Evolutionary conservation across 192 early-diverging fungal genomes (phyloP).

Genomic region (Phlyctochytrium planicorne): DNA sequence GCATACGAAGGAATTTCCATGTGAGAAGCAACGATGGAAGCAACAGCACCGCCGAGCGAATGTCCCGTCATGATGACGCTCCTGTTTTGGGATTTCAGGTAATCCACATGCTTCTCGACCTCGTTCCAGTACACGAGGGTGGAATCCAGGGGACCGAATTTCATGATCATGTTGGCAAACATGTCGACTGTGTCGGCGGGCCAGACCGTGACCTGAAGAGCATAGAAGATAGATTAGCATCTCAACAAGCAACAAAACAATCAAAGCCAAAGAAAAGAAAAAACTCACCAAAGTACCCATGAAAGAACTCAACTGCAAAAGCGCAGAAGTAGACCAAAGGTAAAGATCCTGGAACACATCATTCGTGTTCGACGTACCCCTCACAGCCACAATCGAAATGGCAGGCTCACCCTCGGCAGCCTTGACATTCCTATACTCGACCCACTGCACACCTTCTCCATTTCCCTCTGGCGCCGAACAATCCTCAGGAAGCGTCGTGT

Average conservation of each 20-base stretch:
- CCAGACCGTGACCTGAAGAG: conserved; percentile 8
- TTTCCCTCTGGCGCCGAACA: not conserved
- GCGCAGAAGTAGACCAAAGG: conserved; percentile 6
- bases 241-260: not conserved
- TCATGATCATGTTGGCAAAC: conserved; percentile 12
- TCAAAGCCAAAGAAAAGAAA: not conserved
- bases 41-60: conserved; percentile 18
- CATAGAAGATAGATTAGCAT: too few species aligned
- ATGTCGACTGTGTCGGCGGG: conserved; percentile 5
- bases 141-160: conserved; percentile 7
- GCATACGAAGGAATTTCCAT: conserved; percentile 4
- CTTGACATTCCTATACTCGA: conserved; percentile 9
- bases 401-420: not conserved
- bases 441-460: not conserved
- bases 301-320: conserved; percentile 12
- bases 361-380: conserved; percentile 8
- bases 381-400: conserved; percentile 14
- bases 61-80: conserved; percentile 16
- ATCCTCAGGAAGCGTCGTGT: not conserved
- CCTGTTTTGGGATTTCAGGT: not conserved
- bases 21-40: conserved; percentile 6
- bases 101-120: conserved; percentile 10
- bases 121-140: conserved; percentile 15
- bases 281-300: conserved; percentile 7
- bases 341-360: conserved; percentile 25